These are phyloP conservation scores for Colletotrichum gigasporum DNA, from an alignment of 2,329 filamentous ascomycete genomes.

Conservation along the genomic window DNA sequence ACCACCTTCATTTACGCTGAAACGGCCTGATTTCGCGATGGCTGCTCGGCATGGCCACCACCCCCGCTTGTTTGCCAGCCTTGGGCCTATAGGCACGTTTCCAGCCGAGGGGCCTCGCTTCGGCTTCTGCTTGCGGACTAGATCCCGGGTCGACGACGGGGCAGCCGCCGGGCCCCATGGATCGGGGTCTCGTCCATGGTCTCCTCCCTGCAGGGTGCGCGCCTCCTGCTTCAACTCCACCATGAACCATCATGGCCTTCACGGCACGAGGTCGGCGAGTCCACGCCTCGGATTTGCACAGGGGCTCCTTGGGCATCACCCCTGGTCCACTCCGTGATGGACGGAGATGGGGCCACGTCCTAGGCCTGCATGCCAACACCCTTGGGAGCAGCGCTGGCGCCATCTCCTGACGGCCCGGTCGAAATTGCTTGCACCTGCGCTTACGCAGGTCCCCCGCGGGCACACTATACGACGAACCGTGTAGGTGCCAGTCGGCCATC, in stretches of 20 bases:
- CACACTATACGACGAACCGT: not conserved
- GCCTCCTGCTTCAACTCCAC: conserved; percentile 30
- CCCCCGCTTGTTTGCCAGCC: conserved; percentile 21
- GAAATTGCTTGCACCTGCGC: conserved; percentile 20
- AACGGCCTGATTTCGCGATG: conserved; percentile 27
- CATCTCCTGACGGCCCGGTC: conserved; percentile 23
- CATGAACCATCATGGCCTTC: not conserved
- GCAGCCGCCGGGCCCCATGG: conserved; percentile 4
- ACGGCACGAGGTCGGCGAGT: too few species aligned
- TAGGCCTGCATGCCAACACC: conserved; percentile 6
- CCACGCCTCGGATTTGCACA: conserved; percentile 26
- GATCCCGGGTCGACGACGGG: conserved; percentile 3
- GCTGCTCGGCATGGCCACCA: conserved; percentile 15
- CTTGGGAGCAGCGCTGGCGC: conserved; percentile 19
- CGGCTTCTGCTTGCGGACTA: conserved; percentile 1
- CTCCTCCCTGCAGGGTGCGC: not conserved
- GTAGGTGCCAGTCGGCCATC: conserved; percentile 1
- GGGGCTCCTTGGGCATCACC: not conserved
- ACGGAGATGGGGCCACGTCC: conserved; percentile 17
- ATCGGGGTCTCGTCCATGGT: not conserved
- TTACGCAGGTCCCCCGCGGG: conserved; percentile 11
- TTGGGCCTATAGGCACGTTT: conserved; percentile 28
- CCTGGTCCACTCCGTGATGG: not conserved
- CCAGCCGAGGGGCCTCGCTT: conserved; percentile 17
- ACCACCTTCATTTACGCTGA: conserved; percentile 31